These are phyloP conservation scores for Pinus albicaulis DNA, from an alignment of 75 land plant genomes.

Conservation along the genomic window DNA sequence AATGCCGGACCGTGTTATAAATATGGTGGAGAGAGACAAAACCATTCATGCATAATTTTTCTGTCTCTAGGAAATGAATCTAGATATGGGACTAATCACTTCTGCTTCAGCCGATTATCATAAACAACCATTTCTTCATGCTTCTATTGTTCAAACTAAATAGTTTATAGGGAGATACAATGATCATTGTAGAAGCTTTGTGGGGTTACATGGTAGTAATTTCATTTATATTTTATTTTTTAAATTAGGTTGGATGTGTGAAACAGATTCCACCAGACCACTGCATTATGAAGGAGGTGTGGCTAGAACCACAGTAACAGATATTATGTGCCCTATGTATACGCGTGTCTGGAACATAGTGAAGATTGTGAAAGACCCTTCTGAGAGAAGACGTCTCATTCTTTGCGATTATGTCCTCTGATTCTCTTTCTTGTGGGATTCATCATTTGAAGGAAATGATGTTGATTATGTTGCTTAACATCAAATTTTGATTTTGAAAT, in stretches of 20 bases:
- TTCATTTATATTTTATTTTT: neutral
- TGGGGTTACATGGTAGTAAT: neutral
- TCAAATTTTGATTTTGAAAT: no score
- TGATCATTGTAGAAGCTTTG: no score
- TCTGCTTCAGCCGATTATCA: constrained; percentile 82
- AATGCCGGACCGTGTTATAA: no score
- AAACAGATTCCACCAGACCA: constrained; percentile 76
- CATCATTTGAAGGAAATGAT: neutral
- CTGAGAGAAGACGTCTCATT: no score
- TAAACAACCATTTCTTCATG: neutral
- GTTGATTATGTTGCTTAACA: no score
- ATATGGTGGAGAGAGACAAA: constrained; percentile 98
- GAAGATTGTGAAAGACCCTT: constrained; percentile 98
- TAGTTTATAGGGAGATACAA: neutral
- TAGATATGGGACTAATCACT: constrained; percentile 91
- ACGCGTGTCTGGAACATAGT: no score
- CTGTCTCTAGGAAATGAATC: constrained; percentile 99
- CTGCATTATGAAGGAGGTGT: no score
- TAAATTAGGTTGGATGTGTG: constrained; percentile 77
- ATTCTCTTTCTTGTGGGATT: no score
- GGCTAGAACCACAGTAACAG: no score
- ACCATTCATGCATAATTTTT: constrained; percentile 87
- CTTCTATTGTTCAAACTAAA: neutral
- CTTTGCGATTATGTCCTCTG: no score
- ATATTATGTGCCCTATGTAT: no score